Conservation (phyloP, 177 flowering plant genomes). For the Vitis hybrid region DNA sequence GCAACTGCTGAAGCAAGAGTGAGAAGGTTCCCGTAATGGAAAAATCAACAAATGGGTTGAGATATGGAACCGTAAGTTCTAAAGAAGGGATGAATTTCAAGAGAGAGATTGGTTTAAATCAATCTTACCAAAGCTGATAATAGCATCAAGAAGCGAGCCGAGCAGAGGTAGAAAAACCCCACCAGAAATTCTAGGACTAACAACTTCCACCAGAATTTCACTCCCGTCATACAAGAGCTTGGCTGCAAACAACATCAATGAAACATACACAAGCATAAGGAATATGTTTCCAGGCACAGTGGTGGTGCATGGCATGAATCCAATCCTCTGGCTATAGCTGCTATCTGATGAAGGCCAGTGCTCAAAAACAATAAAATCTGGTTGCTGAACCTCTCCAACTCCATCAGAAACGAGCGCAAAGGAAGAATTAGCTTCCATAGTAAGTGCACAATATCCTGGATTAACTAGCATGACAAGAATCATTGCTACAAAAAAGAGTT, state of each 20-base stretch:
- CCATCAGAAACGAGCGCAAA: no score
- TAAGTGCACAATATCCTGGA: neutral
- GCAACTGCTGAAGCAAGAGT: no score
- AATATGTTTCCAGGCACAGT: slow-evolving; percentile 20
- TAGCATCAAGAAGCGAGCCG: slow-evolving; percentile 22
- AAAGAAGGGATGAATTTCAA: no score
- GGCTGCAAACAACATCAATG: slow-evolving; percentile 23
- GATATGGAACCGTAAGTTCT: neutral
- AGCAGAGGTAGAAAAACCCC: slow-evolving; percentile 25
- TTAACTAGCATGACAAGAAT: neutral
- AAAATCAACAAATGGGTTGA: no score
- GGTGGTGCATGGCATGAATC: slow-evolving; percentile 28
- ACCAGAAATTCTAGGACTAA: slow-evolving; percentile 26
- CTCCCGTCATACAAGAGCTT: slow-evolving; percentile 21
- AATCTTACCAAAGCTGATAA: slow-evolving; percentile 19
- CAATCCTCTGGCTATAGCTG: slow-evolving; percentile 4
- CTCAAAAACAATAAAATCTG: neutral
- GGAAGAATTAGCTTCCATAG: neutral
- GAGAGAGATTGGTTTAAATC: no score
- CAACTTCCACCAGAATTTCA: slow-evolving; percentile 23
- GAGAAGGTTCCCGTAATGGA: no score
- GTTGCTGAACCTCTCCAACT: no score
- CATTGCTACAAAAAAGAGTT: neutral
- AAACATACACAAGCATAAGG: slow-evolving; percentile 23
- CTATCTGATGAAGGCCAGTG: neutral